Base-by-base conservation (phyloP, 352 stramenopile genomes). In the Phytophthora capsici region DNA sequence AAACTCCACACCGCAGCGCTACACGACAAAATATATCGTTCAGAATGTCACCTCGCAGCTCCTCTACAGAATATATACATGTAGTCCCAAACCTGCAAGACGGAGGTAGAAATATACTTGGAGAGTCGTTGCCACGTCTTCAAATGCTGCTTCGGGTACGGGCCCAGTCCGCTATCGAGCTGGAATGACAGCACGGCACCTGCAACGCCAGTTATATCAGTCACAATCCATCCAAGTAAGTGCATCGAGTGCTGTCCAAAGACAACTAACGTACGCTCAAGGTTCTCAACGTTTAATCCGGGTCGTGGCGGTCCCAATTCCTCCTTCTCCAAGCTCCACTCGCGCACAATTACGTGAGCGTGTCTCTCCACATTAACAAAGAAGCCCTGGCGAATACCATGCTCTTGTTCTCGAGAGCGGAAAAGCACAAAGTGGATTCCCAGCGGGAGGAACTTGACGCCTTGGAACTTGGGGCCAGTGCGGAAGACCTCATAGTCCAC, bases 401-500 rank as follows among this genome's bases (percentile, higher is more conserved):
- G 83, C 47, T 92, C 82, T 34, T 93, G 84, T 50, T 93, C 84
- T 7, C 73, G 75, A 16, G 88, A 82, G 9, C 84, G 82, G 65
- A 93, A 96, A 16, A 96, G 69, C 4, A 96, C 84, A 38, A 96
- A 89, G 62, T 96, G 88, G 20, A 94, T 55, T 32, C 88, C 88
- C 17, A 91, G 46, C 38, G 88, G 88, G 32, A 96, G 65, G 47
- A 96, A 91, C 66, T 96, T 96, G 58, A 96, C 83, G 57, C 88
- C 88, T 44, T 89, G 78, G 58, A 96, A 96, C 51, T 88, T 86
- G 3, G 75, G 40, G 3, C 85, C 88, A 1, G 86, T 94, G 51
- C 88, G 84, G 61, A 94, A 96, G 14, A 93, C 76, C 55, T 94
- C 83, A 63, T 96, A 96, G 72, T 96, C 88, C 46, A 96, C 72